Base-by-base conservation (phyloP, 192 early-diverging fungal genomes). In the Backusella australiensis region DNA sequence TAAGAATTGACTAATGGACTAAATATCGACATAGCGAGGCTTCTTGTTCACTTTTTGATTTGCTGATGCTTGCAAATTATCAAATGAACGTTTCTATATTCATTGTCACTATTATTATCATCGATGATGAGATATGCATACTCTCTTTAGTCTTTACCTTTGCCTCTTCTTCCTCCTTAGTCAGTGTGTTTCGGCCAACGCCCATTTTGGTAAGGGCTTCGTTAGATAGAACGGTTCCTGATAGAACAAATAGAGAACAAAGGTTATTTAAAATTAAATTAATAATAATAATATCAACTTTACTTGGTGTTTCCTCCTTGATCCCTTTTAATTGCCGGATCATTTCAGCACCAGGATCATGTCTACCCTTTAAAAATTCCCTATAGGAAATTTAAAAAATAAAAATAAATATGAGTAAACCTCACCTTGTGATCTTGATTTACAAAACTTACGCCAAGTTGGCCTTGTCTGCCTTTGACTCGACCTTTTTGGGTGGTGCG, bases 321-420 rank as follows among this genome's bases (percentile, higher is more conserved):
- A 78, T 78, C 12, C 77, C 77, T 44, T 56, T 74, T 19, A 74
- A n/a, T 70, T 73, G 68, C 32, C 77, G 65, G 29, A 78, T 78
- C 72, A 74, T 78, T 49, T 74, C 68, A 38, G 77, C 77, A 32
- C 77, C 77, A 67, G 77, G 72, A 70, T 78, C 77, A 17, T n/a
- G 67, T 39, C 44, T 67, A 29, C 77, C 77, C n/a, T 78, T 56
- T 34, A 78, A 59, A 59, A 78, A 78, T 36, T 78, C 34, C 26
- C 77, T 78, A 69, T 42, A 72, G 34, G 34, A 34, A 66, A 67
- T 26, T 53, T 39, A 39, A 67, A 42, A 70, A 69, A 32, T 15
- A 46, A n/a, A 41, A 36, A 42, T 15, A 42, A 44, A 41, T 42
- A 23, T 41, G 69, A 29, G 9, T 39, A 53, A 49, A 72, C 39